Evolutionary conservation across 2,329 filamentous ascomycete species (phyloP).

Genomic region (Huntiella bhutanensis): DNA sequence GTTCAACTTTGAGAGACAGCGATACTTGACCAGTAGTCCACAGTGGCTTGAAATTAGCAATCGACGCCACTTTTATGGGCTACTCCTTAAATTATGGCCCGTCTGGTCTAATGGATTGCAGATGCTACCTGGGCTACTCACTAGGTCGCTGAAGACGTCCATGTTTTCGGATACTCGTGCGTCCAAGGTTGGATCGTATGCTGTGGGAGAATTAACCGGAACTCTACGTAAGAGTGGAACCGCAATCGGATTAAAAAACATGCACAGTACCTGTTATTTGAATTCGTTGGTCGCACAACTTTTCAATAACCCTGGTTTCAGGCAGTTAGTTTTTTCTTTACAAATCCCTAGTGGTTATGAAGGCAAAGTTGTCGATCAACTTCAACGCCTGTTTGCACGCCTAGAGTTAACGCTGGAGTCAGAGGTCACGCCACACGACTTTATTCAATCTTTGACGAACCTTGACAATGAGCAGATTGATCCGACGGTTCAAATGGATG

Average conservation of each 20-base stretch:
- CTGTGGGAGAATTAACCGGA: too few species aligned
- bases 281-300: constrained; percentile 89
- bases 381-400: constrained; percentile 62
- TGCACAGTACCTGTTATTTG: constrained; percentile 92
- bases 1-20: too few species aligned
- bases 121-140: too few species aligned
- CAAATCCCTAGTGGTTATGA: constrained; percentile 34
- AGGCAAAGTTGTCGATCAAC: constrained; percentile 55
- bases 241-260: constrained; percentile 57
- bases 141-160: too few species aligned
- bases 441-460: constrained; percentile 60
- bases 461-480: constrained; percentile 73
- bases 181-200: too few species aligned
- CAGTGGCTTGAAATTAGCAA: too few species aligned
- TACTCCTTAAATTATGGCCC: too few species aligned
- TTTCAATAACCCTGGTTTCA: constrained; percentile 85
- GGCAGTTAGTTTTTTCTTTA: constrained; percentile 60
- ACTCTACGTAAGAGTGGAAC: too few species aligned
- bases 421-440: constrained; percentile 50
- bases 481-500: constrained; percentile 85
- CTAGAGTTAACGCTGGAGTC: constrained; percentile 71
- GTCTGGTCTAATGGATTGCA: too few species aligned
- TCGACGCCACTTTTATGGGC: too few species aligned
- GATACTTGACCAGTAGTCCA: too few species aligned
- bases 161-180: too few species aligned